phyloP scores from a whole-genome alignment of 169 alveolate genomes.

The Eimeria falciformis region DNA sequence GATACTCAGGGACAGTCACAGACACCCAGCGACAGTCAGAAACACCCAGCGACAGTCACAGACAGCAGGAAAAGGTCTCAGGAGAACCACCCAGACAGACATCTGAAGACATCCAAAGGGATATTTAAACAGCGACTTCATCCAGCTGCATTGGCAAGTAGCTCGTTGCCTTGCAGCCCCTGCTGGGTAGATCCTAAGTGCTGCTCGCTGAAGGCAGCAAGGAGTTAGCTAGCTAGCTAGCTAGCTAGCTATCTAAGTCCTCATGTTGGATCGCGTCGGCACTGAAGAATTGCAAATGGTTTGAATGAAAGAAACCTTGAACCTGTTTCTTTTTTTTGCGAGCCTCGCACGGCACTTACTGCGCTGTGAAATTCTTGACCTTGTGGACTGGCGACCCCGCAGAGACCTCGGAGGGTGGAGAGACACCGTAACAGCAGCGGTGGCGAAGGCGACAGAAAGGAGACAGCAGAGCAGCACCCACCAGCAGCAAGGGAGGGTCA shows the following conservation, averaged over 20 bases:
- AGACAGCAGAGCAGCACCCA: constrained; percentile 65
- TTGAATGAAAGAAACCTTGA: not conserved
- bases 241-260: not conserved
- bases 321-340: no score
- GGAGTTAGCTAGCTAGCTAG: not conserved
- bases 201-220: not conserved
- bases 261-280: no score
- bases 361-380: constrained; percentile 24
- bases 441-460: constrained; percentile 39
- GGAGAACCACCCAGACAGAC: no score
- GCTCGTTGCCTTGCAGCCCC: not conserved
- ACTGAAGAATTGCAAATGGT: no score
- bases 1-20: no score
- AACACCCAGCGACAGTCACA: no score
- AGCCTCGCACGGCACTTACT: constrained; percentile 22
- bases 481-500: constrained; percentile 66
- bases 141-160: not conserved
- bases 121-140: not conserved
- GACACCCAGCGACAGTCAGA: no score
- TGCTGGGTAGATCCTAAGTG: no score
- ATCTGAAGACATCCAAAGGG: no score
- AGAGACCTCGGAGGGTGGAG: constrained; percentile 5
- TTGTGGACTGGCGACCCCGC: constrained; percentile 25
- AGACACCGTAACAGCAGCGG: constrained; percentile 41
- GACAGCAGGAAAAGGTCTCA: no score